These are phyloP conservation scores for Trematosphaeria pertusa DNA, from an alignment of 2,329 filamentous ascomycete genomes.

Conservation along the genomic window DNA sequence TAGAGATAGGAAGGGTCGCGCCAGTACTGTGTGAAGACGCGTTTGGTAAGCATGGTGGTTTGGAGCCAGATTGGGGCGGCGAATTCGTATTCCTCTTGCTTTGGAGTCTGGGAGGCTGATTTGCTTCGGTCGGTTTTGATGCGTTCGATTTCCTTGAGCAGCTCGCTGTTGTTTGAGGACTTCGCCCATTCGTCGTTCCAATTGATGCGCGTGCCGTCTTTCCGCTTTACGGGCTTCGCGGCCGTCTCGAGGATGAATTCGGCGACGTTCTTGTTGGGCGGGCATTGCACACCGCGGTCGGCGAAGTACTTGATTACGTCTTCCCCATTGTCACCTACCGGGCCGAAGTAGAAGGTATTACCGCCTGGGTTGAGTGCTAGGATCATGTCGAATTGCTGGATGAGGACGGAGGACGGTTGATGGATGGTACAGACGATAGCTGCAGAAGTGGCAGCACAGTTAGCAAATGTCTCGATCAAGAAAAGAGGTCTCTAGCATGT, in stretches of 20 bases:
- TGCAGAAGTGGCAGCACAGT: too few relatives aligned
- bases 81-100: constrained; percentile 60
- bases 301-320: constrained; percentile 73
- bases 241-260: constrained; percentile 72
- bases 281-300: constrained; percentile 69
- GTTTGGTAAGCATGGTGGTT: constrained; percentile 70
- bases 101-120: constrained; percentile 42
- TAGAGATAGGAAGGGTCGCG: constrained; percentile 78
- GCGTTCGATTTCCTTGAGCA: constrained; percentile 70
- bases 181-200: constrained; percentile 79
- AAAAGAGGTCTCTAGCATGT: too few relatives aligned
- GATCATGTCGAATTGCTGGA: constrained; percentile 77
- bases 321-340: constrained; percentile 70
- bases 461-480: too few relatives aligned
- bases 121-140: constrained; percentile 66
- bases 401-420: constrained; percentile 72
- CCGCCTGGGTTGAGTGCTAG: constrained; percentile 70
- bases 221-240: constrained; percentile 61
- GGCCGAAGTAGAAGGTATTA: constrained; percentile 76
- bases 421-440: constrained; percentile 79
- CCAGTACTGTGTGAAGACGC: constrained; percentile 77
- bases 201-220: constrained; percentile 65
- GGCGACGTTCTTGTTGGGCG: constrained; percentile 69
- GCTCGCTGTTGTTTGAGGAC: constrained; percentile 65
- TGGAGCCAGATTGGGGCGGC: constrained; percentile 70